phyloP scores from a whole-genome alignment of 202 grass and related monocot species.

The Carex arenaria region DNA sequence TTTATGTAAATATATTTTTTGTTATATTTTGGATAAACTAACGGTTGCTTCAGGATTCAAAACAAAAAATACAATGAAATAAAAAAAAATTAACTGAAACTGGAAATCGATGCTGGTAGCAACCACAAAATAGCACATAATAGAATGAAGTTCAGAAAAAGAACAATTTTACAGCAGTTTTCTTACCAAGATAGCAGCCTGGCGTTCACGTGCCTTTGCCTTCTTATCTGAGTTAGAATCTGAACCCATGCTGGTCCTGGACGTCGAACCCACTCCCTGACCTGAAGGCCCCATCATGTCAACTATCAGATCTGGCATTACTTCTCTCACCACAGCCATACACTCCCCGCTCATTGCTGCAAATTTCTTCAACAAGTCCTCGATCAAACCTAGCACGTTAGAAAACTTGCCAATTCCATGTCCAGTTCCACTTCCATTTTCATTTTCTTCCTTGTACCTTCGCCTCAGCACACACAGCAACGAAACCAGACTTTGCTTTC shows the following conservation, averaged over 20 bases:
- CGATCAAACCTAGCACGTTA: slow-evolving; percentile 75
- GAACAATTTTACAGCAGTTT: not conserved
- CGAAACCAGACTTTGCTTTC: slow-evolving; percentile 67
- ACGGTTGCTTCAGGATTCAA: not conserved
- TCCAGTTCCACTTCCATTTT: slow-evolving; percentile 32
- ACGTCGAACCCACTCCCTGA: slow-evolving; percentile 25
- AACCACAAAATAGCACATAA: not conserved
- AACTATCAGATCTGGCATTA: slow-evolving; percentile 53
- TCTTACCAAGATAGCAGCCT: slow-evolving; percentile 94
- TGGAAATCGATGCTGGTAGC: not conserved
- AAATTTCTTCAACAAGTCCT: slow-evolving; percentile 87
- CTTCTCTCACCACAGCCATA: slow-evolving; percentile 53
- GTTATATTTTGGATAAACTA: not conserved
- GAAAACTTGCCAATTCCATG: slow-evolving; percentile 67
- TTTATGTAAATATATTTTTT: not conserved
- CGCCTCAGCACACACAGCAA: slow-evolving; percentile 71
- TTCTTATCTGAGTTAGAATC: slow-evolving; percentile 52
- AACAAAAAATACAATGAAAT: not conserved
- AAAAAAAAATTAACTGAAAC: not conserved
- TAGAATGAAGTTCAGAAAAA: not conserved
- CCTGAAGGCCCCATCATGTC: slow-evolving; percentile 28
- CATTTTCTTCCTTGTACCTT: slow-evolving; percentile 79
- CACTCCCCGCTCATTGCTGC: slow-evolving; percentile 52
- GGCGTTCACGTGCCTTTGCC: slow-evolving; percentile 72
- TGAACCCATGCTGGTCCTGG: slow-evolving; percentile 33